These are phyloP conservation scores for Solanum chmielewskii DNA, from an alignment of 257 asterid species.

Conservation along the genomic window DNA sequence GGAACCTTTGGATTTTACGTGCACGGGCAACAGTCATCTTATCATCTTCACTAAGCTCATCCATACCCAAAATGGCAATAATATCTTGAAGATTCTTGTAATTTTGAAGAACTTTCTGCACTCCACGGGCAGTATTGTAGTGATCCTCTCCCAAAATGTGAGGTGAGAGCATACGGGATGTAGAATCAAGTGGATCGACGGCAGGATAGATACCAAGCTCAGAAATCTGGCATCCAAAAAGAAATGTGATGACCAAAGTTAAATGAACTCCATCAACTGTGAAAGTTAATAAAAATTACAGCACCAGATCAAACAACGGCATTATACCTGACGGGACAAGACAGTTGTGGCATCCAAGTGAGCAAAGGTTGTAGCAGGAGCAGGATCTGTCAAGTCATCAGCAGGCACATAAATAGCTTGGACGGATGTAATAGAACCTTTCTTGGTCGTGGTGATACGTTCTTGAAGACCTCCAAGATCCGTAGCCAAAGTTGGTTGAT, in stretches of 20 bases:
- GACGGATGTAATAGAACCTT: slow-evolving; percentile 94
- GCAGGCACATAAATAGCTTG: slow-evolving; percentile 99
- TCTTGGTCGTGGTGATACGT: slow-evolving; percentile 91
- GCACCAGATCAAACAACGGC: not conserved
- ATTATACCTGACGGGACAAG: slow-evolving; percentile 70
- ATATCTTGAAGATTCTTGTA: slow-evolving; percentile 98
- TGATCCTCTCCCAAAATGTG: slow-evolving; percentile 94
- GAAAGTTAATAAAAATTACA: not conserved
- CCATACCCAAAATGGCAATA: slow-evolving; percentile 98
- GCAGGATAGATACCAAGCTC: slow-evolving; percentile 99
- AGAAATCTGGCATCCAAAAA: slow-evolving; percentile 48
- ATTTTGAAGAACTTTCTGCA: slow-evolving; percentile 89
- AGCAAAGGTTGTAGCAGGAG: slow-evolving; percentile 98
- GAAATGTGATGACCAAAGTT: not conserved
- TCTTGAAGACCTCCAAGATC: slow-evolving; percentile 99
- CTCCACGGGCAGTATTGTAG: slow-evolving; percentile 98
- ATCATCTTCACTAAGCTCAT: slow-evolving; percentile 97
- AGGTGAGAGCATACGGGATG: slow-evolving; percentile 98
- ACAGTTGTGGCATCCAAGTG: slow-evolving; percentile 99
- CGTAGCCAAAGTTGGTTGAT: slow-evolving; percentile 95
- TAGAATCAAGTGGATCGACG: slow-evolving; percentile 92
- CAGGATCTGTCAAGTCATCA: slow-evolving; percentile 99
- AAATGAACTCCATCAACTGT: not conserved
- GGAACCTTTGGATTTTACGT: slow-evolving; percentile 73
- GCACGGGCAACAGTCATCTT: slow-evolving; percentile 98